Percentiles rank a stretch among this genome's conserved stretches.
Evolutionary conservation across 768 basidiomycete species (phyloP).

Genomic region (Rhodotorula taiwanensis): DNA sequence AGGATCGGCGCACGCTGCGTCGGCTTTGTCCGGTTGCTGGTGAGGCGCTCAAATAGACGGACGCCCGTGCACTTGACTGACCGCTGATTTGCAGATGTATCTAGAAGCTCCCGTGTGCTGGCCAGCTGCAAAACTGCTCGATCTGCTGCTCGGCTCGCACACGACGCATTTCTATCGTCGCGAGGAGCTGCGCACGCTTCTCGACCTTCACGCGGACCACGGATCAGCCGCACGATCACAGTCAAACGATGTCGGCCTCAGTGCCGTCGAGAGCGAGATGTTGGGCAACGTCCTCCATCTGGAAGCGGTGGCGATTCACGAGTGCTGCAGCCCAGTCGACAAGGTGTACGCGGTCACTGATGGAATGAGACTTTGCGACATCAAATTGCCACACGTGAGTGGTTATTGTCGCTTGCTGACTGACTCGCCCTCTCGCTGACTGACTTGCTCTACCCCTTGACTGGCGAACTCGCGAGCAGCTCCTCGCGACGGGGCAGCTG

Average conservation of each 20-base stretch:
- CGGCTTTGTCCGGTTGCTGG: slow-evolving; percentile 59
- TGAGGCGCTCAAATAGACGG: not conserved
- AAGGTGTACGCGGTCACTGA: slow-evolving; percentile 3
- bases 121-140: slow-evolving; percentile 64
- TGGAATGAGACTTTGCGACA: slow-evolving; percentile 14
- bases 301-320: not conserved
- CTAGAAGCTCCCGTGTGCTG: slow-evolving; percentile 59
- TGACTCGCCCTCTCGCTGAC: fast-evolving
- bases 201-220: slow-evolving; percentile 44
- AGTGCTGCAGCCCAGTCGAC: not conserved
- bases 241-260: not conserved
- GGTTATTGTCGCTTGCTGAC: too few relatives aligned
- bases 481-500: not conserved
- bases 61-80: not conserved
- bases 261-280: slow-evolving; percentile 2
- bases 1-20: slow-evolving; percentile 71
- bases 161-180: slow-evolving; percentile 49
- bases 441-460: too few relatives aligned
- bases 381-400: slow-evolving; percentile 16
- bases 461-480: not conserved
- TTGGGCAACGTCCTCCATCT: not conserved
- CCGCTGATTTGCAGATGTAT: slow-evolving; percentile 28
- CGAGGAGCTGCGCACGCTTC: slow-evolving; percentile 46
- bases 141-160: slow-evolving; percentile 65
- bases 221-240: too few relatives aligned